Percentiles rank a stretch among this genome's conserved stretches.
Conservation (phyloP, 495 filamentous ascomycete genomes). For the Usnea hakonensis region DNA sequence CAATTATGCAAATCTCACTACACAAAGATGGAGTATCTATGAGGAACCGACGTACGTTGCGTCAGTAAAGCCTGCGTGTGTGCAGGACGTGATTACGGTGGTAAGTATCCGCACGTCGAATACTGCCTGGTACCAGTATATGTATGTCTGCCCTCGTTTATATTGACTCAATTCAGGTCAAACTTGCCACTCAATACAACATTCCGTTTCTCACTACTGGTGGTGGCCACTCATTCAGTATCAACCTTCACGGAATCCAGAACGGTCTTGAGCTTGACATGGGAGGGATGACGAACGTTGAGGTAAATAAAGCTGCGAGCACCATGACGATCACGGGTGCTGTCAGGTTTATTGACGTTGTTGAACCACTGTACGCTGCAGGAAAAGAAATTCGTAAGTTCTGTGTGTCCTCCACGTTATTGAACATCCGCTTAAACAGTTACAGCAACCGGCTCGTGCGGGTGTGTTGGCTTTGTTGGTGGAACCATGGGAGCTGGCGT, state of each 20-base stretch:
- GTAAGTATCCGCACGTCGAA: slow-evolving; percentile 11
- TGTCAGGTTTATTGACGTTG: slow-evolving; percentile 21
- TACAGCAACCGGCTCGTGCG: slow-evolving; percentile 26
- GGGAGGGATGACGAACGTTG: slow-evolving; percentile 22
- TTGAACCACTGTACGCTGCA: slow-evolving; percentile 21
- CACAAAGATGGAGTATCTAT: slow-evolving; percentile 22
- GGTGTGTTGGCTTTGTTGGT: slow-evolving; percentile 30
- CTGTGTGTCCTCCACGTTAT: slow-evolving; percentile 8
- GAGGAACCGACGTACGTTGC: slow-evolving; percentile 24
- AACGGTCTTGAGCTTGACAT: slow-evolving; percentile 30
- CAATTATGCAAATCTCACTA: neutral
- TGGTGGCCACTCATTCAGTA: slow-evolving; percentile 28
- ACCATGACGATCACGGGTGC: slow-evolving; percentile 27
- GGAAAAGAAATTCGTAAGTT: slow-evolving; percentile 23
- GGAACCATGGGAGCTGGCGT: slow-evolving; percentile 37
- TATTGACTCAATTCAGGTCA: neutral
- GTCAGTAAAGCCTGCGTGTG: slow-evolving; percentile 27
- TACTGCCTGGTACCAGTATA: neutral
- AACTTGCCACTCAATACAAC: slow-evolving; percentile 11
- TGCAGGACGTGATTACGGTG: slow-evolving; percentile 24
- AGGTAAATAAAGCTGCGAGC: slow-evolving; percentile 20
- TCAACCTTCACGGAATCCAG: slow-evolving; percentile 20
- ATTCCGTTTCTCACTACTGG: slow-evolving; percentile 26
- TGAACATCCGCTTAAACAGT: neutral
- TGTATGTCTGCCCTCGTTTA: neutral